These are phyloP conservation scores for Chaetomium cochliodes DNA, from an alignment of 495 filamentous ascomycete species.

Conservation along the genomic window DNA sequence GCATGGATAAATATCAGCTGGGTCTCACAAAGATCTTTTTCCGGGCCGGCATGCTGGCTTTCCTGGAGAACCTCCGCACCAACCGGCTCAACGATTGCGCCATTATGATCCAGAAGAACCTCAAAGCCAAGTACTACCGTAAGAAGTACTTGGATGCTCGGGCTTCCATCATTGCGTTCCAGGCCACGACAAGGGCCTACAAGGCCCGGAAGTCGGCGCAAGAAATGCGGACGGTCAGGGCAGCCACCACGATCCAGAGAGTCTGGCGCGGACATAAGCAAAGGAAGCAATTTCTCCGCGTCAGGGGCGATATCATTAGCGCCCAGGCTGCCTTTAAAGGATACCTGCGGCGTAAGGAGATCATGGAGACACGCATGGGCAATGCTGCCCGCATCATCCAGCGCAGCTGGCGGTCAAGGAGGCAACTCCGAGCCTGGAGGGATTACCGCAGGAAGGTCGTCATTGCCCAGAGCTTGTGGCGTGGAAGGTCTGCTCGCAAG, in stretches of 20 bases:
- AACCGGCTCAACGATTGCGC: constrained; percentile 88
- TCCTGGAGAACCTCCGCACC: constrained; percentile 90
- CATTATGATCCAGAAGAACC: constrained; percentile 98
- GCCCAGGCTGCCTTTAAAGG: constrained; percentile 89
- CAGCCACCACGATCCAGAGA: constrained; percentile 90
- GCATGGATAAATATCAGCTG: constrained; percentile 91
- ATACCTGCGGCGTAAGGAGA: constrained; percentile 79
- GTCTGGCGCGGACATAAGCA: constrained; percentile 92
- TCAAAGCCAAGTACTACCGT: constrained; percentile 91
- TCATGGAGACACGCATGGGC: constrained; percentile 89
- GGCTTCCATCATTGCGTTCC: constrained; percentile 73
- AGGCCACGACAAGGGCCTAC: constrained; percentile 70
- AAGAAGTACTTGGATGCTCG: constrained; percentile 87
- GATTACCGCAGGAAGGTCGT: constrained; percentile 84
- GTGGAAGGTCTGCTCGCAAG: constrained; percentile 75
- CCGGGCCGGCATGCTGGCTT: constrained; percentile 96
- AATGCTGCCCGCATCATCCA: constrained; percentile 92
- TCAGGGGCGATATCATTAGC: constrained; percentile 78
- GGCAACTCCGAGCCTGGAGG: constrained; percentile 76
- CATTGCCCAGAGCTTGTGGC: constrained; percentile 91
- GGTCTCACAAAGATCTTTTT: constrained; percentile 99
- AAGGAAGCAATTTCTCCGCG: constrained; percentile 68
- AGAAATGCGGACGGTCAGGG: constrained; percentile 76
- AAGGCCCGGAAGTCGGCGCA: constrained; percentile 74
- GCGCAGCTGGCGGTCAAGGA: constrained; percentile 79